Evolutionary conservation across 140 eudicot genomes (phyloP).

Genomic region (Eryngium alpinum): DNA sequence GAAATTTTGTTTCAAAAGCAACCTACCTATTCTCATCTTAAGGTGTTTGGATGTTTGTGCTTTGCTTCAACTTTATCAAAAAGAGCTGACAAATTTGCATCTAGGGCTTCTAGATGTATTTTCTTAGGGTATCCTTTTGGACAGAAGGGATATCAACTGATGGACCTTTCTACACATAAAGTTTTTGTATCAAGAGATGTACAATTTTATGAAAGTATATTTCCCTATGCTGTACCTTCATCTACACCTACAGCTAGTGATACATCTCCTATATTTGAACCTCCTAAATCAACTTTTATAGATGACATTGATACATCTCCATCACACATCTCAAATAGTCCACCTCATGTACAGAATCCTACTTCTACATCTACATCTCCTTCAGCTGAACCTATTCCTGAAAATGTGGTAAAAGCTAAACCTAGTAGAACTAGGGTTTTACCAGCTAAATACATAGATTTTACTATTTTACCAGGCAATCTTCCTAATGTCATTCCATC

Average conservation of each 20-base stretch:
- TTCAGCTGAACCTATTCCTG: too few species aligned
- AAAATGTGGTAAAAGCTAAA: background rate
- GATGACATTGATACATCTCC: too few species aligned
- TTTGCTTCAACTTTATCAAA: background rate
- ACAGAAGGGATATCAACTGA: background rate
- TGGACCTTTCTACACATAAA: background rate
- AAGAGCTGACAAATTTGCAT: background rate
- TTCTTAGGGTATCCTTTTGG: background rate
- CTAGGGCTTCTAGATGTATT: background rate
- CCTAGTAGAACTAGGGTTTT: background rate
- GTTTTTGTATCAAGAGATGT: background rate
- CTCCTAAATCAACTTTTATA: background rate
- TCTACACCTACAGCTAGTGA: too few species aligned
- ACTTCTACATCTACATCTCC: too few species aligned
- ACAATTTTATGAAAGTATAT: background rate
- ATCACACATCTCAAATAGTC: too few species aligned
- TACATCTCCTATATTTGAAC: background rate
- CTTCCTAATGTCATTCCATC: too few species aligned
- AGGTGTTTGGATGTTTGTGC: background rate
- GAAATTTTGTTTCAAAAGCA: background rate
- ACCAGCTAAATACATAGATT: background rate
- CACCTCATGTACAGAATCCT: too few species aligned
- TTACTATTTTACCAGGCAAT: background rate
- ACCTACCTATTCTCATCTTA: background rate
- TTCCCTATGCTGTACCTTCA: background rate